Evolutionary conservation across 2,329 filamentous ascomycete genomes (phyloP).

Genomic region (Calonectria pteridis): DNA sequence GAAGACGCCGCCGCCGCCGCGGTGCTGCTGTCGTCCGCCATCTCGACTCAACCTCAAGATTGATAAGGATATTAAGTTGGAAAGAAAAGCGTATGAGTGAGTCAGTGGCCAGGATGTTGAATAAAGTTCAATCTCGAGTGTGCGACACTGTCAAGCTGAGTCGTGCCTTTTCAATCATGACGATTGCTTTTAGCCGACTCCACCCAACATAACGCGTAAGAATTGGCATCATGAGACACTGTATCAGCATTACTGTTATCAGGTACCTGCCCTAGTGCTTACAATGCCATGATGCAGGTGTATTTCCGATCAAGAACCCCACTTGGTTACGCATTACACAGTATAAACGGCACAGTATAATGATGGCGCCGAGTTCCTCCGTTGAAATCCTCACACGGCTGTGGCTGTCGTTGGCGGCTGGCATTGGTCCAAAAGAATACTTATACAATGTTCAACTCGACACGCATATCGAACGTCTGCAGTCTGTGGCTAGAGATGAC

Average conservation of each 20-base stretch:
- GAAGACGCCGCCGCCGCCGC: too few species aligned
- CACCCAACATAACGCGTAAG: conserved; percentile 48
- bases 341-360: conserved; percentile 35
- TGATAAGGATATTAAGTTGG: background rate
- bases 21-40: conserved; percentile 14
- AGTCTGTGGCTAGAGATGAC: background rate
- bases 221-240: conserved; percentile 32
- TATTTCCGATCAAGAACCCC: conserved; percentile 31
- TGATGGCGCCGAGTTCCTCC: conserved; percentile 25
- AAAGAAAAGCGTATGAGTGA: background rate
- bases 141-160: conserved; percentile 1
- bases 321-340: background rate
- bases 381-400: background rate
- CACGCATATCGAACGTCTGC: too few species aligned
- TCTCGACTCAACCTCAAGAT: background rate
- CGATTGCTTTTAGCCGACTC: conserved; percentile 27
- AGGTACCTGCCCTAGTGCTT: conserved; percentile 16
- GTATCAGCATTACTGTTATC: conserved; percentile 48
- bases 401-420: background rate
- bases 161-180: conserved; percentile 33
- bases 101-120: background rate
- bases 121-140: background rate
- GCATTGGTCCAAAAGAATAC: background rate
- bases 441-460: too few species aligned
- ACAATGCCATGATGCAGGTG: fast-evolving